Evolutionary conservation across 2,329 filamentous ascomycete genomes (phyloP).

Genomic region (Neofusicoccum sp.): DNA sequence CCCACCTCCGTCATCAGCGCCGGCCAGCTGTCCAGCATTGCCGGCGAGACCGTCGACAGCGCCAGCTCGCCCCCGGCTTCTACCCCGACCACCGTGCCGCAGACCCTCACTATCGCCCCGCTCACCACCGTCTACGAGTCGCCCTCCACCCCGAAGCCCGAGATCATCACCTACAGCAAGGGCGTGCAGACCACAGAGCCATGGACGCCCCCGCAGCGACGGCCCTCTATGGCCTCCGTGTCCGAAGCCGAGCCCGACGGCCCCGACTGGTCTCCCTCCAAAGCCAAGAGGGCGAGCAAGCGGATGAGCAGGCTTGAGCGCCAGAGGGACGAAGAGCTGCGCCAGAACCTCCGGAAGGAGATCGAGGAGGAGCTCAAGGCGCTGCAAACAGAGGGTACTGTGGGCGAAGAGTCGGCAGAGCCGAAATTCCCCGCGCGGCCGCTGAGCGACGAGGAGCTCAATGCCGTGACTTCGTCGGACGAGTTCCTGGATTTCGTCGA

Average conservation of each 20-base stretch:
- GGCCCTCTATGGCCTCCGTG: conserved; percentile 41
- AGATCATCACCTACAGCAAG: conserved; percentile 96
- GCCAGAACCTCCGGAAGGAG: conserved; percentile 80
- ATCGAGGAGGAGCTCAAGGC: conserved; percentile 87
- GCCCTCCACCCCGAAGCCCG: conserved; percentile 69
- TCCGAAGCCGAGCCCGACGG: conserved; percentile 64
- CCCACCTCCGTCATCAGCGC: conserved; percentile 86
- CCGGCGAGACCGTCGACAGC: conserved; percentile 58
- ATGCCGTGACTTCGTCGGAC: conserved; percentile 86
- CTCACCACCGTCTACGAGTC: conserved; percentile 80
- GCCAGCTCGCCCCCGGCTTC: conserved; percentile 41
- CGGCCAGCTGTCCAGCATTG: conserved; percentile 66
- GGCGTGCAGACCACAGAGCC: conserved; percentile 87
- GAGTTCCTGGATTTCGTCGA: conserved; percentile 97
- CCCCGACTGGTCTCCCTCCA: conserved; percentile 54
- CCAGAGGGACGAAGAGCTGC: conserved; percentile 85
- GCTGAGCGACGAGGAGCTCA: conserved; percentile 81
- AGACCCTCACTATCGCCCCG: conserved; percentile 73
- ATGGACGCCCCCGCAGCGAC: conserved; percentile 60
- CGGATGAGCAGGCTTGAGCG: conserved; percentile 76
- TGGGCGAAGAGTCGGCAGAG: conserved; percentile 45
- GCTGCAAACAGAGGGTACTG: conserved; percentile 53
- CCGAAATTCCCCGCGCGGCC: conserved; percentile 71
- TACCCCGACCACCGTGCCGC: conserved; percentile 55
- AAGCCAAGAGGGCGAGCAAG: conserved; percentile 63